Evolutionary conservation across 257 asterid genomes (phyloP).

Genomic region (Hygrophila difformis): DNA sequence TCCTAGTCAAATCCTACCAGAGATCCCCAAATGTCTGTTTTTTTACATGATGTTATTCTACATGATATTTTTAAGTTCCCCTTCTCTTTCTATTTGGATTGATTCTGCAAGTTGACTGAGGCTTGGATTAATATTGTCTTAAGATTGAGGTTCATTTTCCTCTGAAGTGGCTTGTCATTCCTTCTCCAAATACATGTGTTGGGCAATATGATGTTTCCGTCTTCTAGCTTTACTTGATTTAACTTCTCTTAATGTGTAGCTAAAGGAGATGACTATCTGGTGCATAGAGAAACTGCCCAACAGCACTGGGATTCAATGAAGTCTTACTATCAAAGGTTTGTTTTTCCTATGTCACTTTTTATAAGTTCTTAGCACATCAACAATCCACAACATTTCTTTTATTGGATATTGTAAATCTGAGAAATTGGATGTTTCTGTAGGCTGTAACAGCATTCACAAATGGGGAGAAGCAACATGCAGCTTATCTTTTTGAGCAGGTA

Average conservation of each 20-base stretch:
- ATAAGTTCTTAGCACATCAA: too few relatives aligned
- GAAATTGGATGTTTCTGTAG: constrained; percentile 30
- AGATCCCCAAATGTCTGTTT: too few relatives aligned
- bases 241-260: constrained; percentile 44
- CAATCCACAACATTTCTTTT: too few relatives aligned
- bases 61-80: neutral
- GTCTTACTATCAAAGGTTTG: constrained; percentile 70
- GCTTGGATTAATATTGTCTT: neutral
- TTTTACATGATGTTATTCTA: neutral
- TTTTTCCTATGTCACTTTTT: constrained; percentile 10
- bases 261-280: constrained; percentile 73
- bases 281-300: constrained; percentile 55
- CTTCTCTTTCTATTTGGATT: constrained; percentile 5
- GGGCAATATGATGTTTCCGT: neutral
- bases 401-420: neutral
- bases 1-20: too few relatives aligned
- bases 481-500: constrained; percentile 84
- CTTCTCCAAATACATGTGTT: constrained; percentile 1
- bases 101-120: constrained; percentile 3
- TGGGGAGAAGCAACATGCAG: constrained; percentile 70
- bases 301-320: constrained; percentile 83
- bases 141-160: neutral
- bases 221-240: constrained; percentile 15
- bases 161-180: neutral
- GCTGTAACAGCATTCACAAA: constrained; percentile 82